phyloP scores from a whole-genome alignment of 1,139 yeast species.

The Meyerozyma carpophila region DNA sequence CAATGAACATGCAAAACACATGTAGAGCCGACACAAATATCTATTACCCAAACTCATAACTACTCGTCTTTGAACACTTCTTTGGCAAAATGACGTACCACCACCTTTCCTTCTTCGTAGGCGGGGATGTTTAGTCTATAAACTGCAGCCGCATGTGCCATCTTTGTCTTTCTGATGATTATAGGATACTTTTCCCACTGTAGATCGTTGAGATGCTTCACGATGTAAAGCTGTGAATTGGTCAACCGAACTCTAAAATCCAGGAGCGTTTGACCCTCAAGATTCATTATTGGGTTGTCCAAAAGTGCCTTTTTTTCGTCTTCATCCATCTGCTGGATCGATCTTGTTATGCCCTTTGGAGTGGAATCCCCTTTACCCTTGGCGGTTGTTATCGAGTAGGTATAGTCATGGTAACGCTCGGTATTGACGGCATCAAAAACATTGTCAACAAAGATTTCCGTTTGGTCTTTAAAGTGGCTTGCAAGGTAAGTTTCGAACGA shows the following conservation, averaged over 20 bases:
- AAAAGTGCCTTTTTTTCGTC: background rate
- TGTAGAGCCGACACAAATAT: too few species aligned
- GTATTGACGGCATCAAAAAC: constrained; percentile 52
- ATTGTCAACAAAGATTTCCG: constrained; percentile 54
- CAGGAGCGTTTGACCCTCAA: constrained; percentile 9
- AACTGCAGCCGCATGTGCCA: constrained; percentile 79
- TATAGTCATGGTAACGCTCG: constrained; percentile 15
- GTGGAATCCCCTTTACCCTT: background rate
- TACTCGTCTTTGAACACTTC: constrained; percentile 20
- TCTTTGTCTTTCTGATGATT: constrained; percentile 56
- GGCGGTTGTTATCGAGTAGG: constrained; percentile 3
- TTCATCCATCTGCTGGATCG: background rate
- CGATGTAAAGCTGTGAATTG: constrained; percentile 38
- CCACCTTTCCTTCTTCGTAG: constrained; percentile 63
- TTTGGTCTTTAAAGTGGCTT: constrained; percentile 41
- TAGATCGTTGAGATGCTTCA: constrained; percentile 51
- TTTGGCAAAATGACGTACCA: constrained; percentile 60
- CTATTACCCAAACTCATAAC: background rate
- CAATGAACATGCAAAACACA: background rate
- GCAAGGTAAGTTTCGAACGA: constrained; percentile 13
- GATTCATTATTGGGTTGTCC: background rate
- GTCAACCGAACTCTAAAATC: constrained; percentile 35
- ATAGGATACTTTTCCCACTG: constrained; percentile 70
- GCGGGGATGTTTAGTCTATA: constrained; percentile 49
- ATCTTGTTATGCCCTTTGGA: background rate